phyloP scores from a whole-genome alignment of 768 basidiomycete species.

The Neoboletus magnificus region DNA sequence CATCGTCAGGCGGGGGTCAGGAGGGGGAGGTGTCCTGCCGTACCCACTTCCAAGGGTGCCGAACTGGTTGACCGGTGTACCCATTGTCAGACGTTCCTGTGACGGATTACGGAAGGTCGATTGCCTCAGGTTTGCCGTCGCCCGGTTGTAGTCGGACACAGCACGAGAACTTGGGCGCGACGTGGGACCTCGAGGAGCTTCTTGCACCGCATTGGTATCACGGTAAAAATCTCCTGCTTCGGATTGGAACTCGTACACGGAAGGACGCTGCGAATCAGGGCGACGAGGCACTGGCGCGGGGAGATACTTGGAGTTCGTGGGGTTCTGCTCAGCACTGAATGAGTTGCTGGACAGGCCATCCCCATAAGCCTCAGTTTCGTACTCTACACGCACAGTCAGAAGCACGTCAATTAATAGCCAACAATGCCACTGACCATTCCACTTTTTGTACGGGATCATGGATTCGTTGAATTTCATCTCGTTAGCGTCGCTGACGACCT shows the following conservation, averaged over 20 bases:
- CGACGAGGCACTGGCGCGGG: slow-evolving; percentile 38
- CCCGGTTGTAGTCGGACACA: slow-evolving; percentile 30
- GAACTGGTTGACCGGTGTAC: slow-evolving; percentile 36
- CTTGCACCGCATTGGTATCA: slow-evolving; percentile 45
- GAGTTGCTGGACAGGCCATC: slow-evolving; percentile 48
- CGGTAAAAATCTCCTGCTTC: slow-evolving; percentile 58
- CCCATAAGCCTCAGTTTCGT: slow-evolving; percentile 63
- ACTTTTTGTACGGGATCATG: slow-evolving; percentile 73
- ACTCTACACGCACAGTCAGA: slow-evolving; percentile 41
- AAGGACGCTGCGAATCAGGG: slow-evolving; percentile 39
- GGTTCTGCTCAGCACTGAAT: slow-evolving; percentile 26
- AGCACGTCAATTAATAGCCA: not conserved
- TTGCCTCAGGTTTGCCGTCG: slow-evolving; percentile 23
- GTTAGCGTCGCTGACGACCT: slow-evolving; percentile 47
- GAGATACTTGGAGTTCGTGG: slow-evolving; percentile 17
- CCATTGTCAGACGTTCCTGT: slow-evolving; percentile 39
- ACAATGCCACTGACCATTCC: slow-evolving; percentile 49
- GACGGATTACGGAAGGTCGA: slow-evolving; percentile 26
- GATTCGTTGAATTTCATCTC: slow-evolving; percentile 75
- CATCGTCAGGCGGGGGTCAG: slow-evolving; percentile 43
- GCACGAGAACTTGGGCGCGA: slow-evolving; percentile 34
- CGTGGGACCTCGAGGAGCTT: slow-evolving; percentile 25
- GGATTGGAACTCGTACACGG: slow-evolving; percentile 41
- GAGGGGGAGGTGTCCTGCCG: slow-evolving; percentile 40
- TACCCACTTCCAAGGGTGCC: slow-evolving; percentile 37